Evolutionary conservation across 306 rosid genomes (phyloP).

Genomic region (Oxytropis ochrocephala): DNA sequence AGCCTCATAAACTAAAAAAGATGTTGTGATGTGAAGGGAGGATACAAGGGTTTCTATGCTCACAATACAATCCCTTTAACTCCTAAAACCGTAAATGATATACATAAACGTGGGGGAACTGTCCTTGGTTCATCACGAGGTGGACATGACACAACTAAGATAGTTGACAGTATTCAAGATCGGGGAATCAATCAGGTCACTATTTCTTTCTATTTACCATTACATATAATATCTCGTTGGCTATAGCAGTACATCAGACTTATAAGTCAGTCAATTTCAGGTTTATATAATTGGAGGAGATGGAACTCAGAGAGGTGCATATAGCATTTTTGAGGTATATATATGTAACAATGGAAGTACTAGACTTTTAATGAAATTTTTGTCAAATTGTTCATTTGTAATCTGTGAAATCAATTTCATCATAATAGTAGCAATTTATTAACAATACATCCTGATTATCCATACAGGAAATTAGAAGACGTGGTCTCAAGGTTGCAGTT

Average conservation of each 20-base stretch:
- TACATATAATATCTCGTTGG: not conserved
- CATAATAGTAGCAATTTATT: constrained; percentile 1
- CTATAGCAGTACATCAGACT: not conserved
- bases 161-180: constrained; percentile 94
- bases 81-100: constrained; percentile 81
- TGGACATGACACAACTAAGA: constrained; percentile 81
- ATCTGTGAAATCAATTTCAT: not conserved
- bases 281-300: constrained; percentile 98
- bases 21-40: constrained; percentile 61
- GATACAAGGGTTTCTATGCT: constrained; percentile 91
- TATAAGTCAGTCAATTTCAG: constrained; percentile 31
- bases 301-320: constrained; percentile 95
- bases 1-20: not conserved
- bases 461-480: constrained; percentile 71
- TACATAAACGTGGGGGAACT: constrained; percentile 97
- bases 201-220: not conserved
- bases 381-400: not conserved
- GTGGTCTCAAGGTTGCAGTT: constrained; percentile 83
- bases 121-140: constrained; percentile 90
- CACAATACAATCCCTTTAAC: constrained; percentile 57
- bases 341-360: not conserved
- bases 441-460: constrained; percentile 14
- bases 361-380: not conserved
- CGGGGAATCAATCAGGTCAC: constrained; percentile 88
- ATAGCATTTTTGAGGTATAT: constrained; percentile 76